Evolutionary conservation across 129 eudicot species (phyloP), one percentile per base, ranked within the genome.

Genomic region (Flaveria brownii): DNA sequence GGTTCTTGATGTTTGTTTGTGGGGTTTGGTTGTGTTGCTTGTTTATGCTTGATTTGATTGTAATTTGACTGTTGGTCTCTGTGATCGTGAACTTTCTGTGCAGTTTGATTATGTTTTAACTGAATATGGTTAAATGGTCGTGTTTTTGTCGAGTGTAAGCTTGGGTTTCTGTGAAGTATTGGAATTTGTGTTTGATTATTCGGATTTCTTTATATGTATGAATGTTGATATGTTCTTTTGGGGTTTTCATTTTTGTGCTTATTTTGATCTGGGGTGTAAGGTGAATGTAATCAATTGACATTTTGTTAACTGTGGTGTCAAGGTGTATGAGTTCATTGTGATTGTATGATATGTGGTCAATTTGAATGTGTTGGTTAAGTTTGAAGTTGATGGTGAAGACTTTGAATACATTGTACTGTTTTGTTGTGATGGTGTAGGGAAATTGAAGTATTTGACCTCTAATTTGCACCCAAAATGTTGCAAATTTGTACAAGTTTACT

Each of bases 191-290:
- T 47, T 14, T 76, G 63, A 11, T 66, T 13, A 62, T 55, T 76
- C 57, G 30, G 75, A 42, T 1, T 78, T 80, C 54, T 75, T 75
- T 20, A 42, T 56, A 36, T 77, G 41, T 33, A 49, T 25, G 41
- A 60, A 36, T 75, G 47, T 62, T 68, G 50, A 46, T 41, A 26
- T 2, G 30, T 25, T 12, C 20, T 36, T 64, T 57, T 28, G 52
- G 75, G 52, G 68, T 45, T 79, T 57, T 63, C 33, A 30, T 41
- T 63, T 70, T 11, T 47, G 52, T 45, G 50, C 23, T 55, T 62
- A 17, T 55, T 50, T 18, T 59, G 69, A 39, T 36, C 2, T 39
- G 36, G 71, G 49, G 13, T 73, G n/a, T 13, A 47, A 26, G 59
- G 14, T 51, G 50, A 52, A 64, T 54, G 74, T 60, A 28, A 15